phyloP scores from a whole-genome alignment of 768 basidiomycete species.

The Suillus decipiens region DNA sequence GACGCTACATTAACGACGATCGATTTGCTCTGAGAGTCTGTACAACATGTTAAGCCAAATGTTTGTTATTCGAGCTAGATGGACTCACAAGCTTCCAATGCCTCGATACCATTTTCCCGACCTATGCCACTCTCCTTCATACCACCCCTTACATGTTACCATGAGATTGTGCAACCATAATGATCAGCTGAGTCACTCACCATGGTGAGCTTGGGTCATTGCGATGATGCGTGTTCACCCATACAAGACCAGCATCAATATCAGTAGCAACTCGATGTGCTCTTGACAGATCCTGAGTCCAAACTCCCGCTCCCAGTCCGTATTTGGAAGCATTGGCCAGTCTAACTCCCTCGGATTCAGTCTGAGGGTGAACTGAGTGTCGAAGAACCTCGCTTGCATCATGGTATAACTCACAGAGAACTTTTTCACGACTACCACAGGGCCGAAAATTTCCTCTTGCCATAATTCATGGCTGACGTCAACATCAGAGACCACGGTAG shows the following conservation, averaged over 20 bases:
- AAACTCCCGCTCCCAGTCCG: constrained; percentile 79
- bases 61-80: neutral
- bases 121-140: constrained; percentile 92
- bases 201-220: constrained; percentile 91
- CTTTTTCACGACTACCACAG: constrained; percentile 70
- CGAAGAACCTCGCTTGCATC: neutral
- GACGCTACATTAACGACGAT: constrained; percentile 73
- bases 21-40: constrained; percentile 87
- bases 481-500: constrained; percentile 70
- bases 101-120: constrained; percentile 83
- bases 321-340: constrained; percentile 80
- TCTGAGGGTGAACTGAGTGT: constrained; percentile 33
- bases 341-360: constrained; percentile 62
- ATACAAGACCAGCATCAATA: constrained; percentile 77
- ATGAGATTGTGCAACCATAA: neutral
- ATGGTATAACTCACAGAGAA: constrained; percentile 47
- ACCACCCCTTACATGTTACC: constrained; percentile 61
- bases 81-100: constrained; percentile 70
- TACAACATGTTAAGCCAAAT: constrained; percentile 3
- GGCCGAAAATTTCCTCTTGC: constrained; percentile 86
- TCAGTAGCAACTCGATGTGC: constrained; percentile 72
- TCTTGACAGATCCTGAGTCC: constrained; percentile 73
- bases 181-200: constrained; percentile 36
- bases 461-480: constrained; percentile 62
- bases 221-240: constrained; percentile 89